A percentile compares a stretch with the other conserved stretches of the same genome.
These are phyloP conservation scores for Citrus medica DNA, from an alignment of 345 rosid species.

Conservation along the genomic window DNA sequence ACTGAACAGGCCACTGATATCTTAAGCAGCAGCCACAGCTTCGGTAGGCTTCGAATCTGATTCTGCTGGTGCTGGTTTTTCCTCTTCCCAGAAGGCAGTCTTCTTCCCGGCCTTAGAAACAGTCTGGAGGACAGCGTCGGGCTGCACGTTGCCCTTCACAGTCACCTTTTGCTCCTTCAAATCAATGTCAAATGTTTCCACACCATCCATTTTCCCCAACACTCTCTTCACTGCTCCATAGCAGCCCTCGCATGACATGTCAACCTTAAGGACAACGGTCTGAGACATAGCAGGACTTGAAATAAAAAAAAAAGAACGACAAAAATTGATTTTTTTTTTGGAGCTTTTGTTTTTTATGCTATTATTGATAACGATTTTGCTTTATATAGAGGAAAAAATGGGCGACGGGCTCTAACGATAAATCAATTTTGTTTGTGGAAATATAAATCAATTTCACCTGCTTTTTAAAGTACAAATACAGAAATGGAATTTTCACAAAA, in stretches of 20 bases:
- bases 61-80: conserved; percentile 37
- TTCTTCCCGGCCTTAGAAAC: conserved; percentile 83
- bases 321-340: too few relatives aligned
- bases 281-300: too few relatives aligned
- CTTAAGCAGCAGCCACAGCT: conserved; percentile 32
- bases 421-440: too few relatives aligned
- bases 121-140: conserved; percentile 70
- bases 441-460: too few relatives aligned
- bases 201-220: conserved; percentile 84
- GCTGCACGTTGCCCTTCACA: conserved; percentile 76
- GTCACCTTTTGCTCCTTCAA: conserved; percentile 80
- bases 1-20: neutral
- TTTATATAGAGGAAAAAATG: too few relatives aligned
- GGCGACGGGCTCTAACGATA: too few relatives aligned
- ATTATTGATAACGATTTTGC: too few relatives aligned
- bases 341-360: too few relatives aligned
- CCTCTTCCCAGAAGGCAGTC: conserved; percentile 77
- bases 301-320: too few relatives aligned
- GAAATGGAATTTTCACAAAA: too few relatives aligned
- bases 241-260: conserved; percentile 82
- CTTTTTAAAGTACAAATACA: too few relatives aligned
- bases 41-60: conserved; percentile 30
- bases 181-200: conserved; percentile 72
- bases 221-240: conserved; percentile 86
- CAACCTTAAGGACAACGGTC: conserved; percentile 76